Base-by-base conservation (phyloP, 2,329 filamentous ascomycete species). In the Fusarium sp. region DNA sequence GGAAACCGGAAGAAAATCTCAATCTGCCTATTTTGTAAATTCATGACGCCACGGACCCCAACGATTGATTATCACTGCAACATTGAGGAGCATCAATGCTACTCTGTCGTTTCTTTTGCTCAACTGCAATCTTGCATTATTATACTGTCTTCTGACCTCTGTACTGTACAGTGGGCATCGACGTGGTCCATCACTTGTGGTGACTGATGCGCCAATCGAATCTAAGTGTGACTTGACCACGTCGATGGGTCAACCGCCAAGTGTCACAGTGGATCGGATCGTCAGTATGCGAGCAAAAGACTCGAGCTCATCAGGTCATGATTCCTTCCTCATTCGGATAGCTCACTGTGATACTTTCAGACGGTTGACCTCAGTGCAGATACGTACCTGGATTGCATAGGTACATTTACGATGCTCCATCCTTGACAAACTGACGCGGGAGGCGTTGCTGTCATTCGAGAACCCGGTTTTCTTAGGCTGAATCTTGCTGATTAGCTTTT, bases 301-400 rank as follows among this genome's bases (percentile, higher is more conserved):
- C 60, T 10, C 27, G 14, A 30, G n/a, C 14, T 29, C 22, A 52
- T 52, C 50, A 42, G 32, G 60, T 43, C 62, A 43, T 45, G 42
- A 54, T 66, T 66, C 54, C 29, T 66, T 66, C 63, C 63, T 46
- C 32, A 66, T 66, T 30, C 44, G 62, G 63, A 61, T 66, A 62
- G 56, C 49, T 55, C 29, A 22, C 14, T 46, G 30, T 30, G 24
- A 38, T 34, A 42, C 38, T 27, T 47, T 29, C 12, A 16, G 24
- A 43, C 20, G 20, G 50, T 29, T 20, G 18, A 47, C 45, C 16
- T 47, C 25, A 29, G 25, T 24, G 11, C n/a, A 38, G 18, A 34
- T n/a, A 38, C 30, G 30, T 42, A 43, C 50, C 12, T 24, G 24
- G 20, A 15, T 50, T 50, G 22, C 9, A 9, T 11, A 18, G 7